Evolutionary conservation across 306 rosid genomes (phyloP), one percentile per base, ranked within the genome.

Genomic region (Ammopiptanthus mongolicus): DNA sequence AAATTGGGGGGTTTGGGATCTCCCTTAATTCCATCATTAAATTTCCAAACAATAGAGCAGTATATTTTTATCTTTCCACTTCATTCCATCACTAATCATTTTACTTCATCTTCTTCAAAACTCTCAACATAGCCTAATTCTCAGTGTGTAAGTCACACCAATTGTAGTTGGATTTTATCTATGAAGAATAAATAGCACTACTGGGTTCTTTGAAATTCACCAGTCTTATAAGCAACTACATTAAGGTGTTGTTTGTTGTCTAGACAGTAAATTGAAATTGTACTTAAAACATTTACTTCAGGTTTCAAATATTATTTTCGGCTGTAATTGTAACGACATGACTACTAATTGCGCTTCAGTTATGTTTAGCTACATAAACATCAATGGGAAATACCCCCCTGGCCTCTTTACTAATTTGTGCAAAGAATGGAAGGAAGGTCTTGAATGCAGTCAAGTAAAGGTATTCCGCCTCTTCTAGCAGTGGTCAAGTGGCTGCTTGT

Each of bases 361-460:
- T 33, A 95, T 95, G 99, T 95, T 95, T 63, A 92, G 93, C 79
- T 92, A 95, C 92, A 95, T 95, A 14, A 95, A 87, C 71, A 42
- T 90, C 51, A 90, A 92, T 34, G 99, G 97, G 0, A 85, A 86
- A 44, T 95, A 95, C 85, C 99, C 97, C 1, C 93, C 99, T 18
- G 97, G 97, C 57, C 83, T 95, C 6, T 95, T 95, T 69, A 82
- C 97, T 1, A 81, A 90, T 62, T 72, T 85, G 37, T 95, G 97
- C 84, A 82, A 78, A 19, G 99, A 86, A 78, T 93, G 84, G 0
- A 53, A 78, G 5, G 55, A 86, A 14, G 97, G 99, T 8, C 99
- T 92, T 50, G 82, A 79, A 0, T 95, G 99, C 41, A 5, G 1
- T 2, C 3, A 15, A 11, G 81, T 76, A 0, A 31, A 52, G 5